Percentiles rank a stretch among this genome's conserved stretches.
phyloP scores from a whole-genome alignment of 202 grass and related monocot species.

The Alloteropsis angusta region DNA sequence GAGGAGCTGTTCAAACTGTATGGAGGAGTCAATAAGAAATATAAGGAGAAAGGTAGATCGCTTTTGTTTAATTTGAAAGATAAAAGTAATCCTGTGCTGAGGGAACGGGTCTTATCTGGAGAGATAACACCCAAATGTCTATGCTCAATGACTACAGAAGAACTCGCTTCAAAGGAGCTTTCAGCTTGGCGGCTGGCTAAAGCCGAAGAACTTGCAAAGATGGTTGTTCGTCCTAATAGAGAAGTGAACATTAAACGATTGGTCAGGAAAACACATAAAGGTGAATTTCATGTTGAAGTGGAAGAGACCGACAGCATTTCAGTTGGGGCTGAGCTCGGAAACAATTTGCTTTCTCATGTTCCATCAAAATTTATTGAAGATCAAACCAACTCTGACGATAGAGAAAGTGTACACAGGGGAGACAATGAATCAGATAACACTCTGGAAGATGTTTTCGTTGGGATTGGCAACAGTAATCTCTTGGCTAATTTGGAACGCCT shows the following conservation, averaged over 20 bases:
- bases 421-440: conserved; percentile 20
- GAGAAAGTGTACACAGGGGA: background rate
- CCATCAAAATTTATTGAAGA: conserved; percentile 22
- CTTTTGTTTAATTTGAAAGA: conserved; percentile 84
- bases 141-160: conserved; percentile 62
- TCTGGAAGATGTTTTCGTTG: background rate
- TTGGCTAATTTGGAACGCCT: conserved; percentile 18
- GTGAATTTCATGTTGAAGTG: conserved; percentile 72
- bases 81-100: conserved; percentile 55
- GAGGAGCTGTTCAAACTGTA: conserved; percentile 64
- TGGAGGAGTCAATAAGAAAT: conserved; percentile 77
- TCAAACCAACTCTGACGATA: conserved; percentile 19
- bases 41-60: conserved; percentile 76
- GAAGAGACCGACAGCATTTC: conserved; percentile 49
- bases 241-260: conserved; percentile 52
- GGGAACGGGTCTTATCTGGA: conserved; percentile 55
- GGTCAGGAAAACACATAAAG: conserved; percentile 82
- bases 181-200: conserved; percentile 70
- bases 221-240: conserved; percentile 57
- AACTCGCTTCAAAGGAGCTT: conserved; percentile 83
- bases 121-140: conserved; percentile 55
- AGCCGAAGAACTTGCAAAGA: conserved; percentile 64
- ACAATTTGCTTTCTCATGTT: conserved; percentile 14
- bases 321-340: conserved; percentile 28
- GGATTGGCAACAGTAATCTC: conserved; percentile 4